Conservation (phyloP, 805 yeast genomes). For the Spathaspora hagerdaliae region DNA sequence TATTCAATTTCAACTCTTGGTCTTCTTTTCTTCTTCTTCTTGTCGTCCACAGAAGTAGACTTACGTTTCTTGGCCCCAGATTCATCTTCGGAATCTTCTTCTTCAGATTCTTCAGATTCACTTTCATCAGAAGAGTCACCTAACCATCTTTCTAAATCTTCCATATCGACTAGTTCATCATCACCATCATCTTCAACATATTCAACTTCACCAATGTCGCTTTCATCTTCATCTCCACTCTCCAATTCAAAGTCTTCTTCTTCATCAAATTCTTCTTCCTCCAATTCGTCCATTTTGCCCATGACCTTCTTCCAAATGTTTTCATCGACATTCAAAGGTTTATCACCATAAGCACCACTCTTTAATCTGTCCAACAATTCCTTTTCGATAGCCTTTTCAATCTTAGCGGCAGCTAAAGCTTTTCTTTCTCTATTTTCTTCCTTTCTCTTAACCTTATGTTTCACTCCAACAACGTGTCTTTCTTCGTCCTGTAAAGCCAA, state of each 20-base stretch:
- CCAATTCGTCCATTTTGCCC: conserved; percentile 55
- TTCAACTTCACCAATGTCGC: conserved; percentile 74
- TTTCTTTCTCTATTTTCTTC: conserved; percentile 94
- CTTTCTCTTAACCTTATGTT: conserved; percentile 91
- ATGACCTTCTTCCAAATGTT: conserved; percentile 92
- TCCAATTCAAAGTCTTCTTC: conserved; percentile 50
- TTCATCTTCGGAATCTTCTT: conserved; percentile 28
- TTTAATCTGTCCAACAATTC: conserved; percentile 91
- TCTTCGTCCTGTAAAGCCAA: conserved; percentile 87
- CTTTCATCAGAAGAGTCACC: conserved; percentile 38
- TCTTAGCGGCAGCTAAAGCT: conserved; percentile 94
- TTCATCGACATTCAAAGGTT: conserved; percentile 95
- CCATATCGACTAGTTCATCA: conserved; percentile 86
- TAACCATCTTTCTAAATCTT: conserved; percentile 88
- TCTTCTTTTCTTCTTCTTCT: conserved; percentile 51
- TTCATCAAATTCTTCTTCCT: conserved; percentile 60
- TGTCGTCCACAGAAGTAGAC: conserved; percentile 27
- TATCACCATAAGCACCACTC: conserved; percentile 97
- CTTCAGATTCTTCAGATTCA: conserved; percentile 33
- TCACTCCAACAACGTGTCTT: conserved; percentile 87
- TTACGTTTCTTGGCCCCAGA: conserved; percentile 20
- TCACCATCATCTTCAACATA: conserved; percentile 89
- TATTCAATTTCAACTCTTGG: conserved; percentile 80
- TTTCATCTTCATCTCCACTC: conserved; percentile 47
- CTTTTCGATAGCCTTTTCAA: conserved; percentile 94